Base-by-base conservation (phyloP, 768 basidiomycete genomes). In the Tricholoma hemisulphureum region DNA sequence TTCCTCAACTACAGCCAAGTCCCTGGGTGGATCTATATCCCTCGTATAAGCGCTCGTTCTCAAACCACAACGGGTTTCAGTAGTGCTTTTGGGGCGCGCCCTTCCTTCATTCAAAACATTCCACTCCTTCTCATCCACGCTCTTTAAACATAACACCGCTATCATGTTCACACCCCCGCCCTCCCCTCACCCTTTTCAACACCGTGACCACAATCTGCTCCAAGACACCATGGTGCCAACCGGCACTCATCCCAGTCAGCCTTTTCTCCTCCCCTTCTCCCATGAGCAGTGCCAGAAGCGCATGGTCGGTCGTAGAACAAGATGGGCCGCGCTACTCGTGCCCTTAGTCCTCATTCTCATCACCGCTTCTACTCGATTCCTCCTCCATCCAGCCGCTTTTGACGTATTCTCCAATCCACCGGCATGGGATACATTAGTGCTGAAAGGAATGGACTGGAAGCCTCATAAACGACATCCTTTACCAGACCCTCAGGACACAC, bases 301-400 rank as follows among this genome's bases (percentile, higher is more conserved):
- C 58, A 74, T 72, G 46, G 76, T 69, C 29, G 78, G 75, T 41
- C 76, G 82, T 21, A 71, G 76, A 52, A 74, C 76, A 53, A 71
- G 73, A 66, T 83, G 79, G 80, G 75, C 82, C 1, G 77, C 85
- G 54, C 54, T 89, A 39, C 60, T 85, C 31, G 75, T 87, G 2
- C 88, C 88, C 2, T 61, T 86, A 9, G 61, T 75, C 6, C 77
- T 91, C 51, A 65, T 87, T 35, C 55, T 85, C 41, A 76, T 89
- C 58, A 82, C 84, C 10, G 65, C 74, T 2, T 81, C 77, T 11
- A 80, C 81, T 14, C 81, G 75, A n/a, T 85, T 77, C 68, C 41
- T 79, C 57, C 68, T 78, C 9, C 84, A 81, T 62, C 81, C 80
- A 29, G 73, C 70, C 41, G 70, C 74, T 28, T 73, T 83, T 60